Base-by-base conservation (phyloP, 257 asterid species). In the Plantago major region DNA sequence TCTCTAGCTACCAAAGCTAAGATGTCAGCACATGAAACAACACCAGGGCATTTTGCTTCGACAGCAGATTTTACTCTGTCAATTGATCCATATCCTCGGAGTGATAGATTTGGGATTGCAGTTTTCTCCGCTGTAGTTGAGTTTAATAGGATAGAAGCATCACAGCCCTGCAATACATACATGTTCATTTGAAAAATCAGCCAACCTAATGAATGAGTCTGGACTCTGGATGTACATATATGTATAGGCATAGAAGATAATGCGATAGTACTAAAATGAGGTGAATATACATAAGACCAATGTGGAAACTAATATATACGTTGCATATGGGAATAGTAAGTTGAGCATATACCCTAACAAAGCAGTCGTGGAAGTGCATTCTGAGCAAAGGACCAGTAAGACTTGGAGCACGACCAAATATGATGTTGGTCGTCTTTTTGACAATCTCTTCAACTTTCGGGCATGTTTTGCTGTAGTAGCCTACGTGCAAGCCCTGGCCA, bases 11-110 rank as follows among this genome's bases (percentile, higher is more conserved):
- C 83, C 3, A 79, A 37, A 17, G 82, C 76, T 38, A 82, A 3
- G 30, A 74, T 66, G 64, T 82, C 85, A 0, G 88, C 85, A 16
- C 89, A 82, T 6, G 89, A 82, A 37, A 82, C 86, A 1, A 80
- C 14, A 11, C 62, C 67, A 0, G 86, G 89, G 46, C 89, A 82
- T n/a, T 17, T 64, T 28, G 68, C 45, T 64, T 82, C 89, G 9
- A 82, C 71, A 0, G 77, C 77, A 26, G 73, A 5, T 70, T 82
- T 80, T 38, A 75, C 89, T 58, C 55, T 74, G 37, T 82, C 89
- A 11, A 82, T 77, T 14, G 78, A 53, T 44, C 72, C 73, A 22
- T 51, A 82, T 44, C 86, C 89, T 58, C 79, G 66, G 1, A 82
- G 73, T 56, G 77, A 77, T 50, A 69, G 60, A 56, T 82, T 82